Conservation (phyloP, 1,284 basidiomycete genomes). For the Athelia psychrophila region DNA sequence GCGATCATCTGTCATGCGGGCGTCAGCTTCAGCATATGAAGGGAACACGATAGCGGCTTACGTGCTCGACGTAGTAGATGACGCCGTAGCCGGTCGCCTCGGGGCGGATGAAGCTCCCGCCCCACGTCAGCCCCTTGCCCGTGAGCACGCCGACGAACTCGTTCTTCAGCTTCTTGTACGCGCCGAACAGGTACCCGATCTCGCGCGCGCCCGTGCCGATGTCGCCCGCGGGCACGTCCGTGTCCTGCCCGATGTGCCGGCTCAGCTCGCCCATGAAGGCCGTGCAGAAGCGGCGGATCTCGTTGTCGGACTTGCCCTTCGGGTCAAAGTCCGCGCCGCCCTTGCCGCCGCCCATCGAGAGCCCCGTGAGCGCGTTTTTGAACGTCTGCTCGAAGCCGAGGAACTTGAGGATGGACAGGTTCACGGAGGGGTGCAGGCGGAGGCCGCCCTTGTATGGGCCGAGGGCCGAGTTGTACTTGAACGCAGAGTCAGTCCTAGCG, state of each 20-base stretch:
- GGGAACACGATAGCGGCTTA: too few relatives aligned
- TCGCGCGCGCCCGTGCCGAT: constrained; percentile 71
- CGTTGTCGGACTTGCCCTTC: constrained; percentile 78
- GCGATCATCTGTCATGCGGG: constrained; percentile 53
- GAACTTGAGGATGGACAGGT: constrained; percentile 85
- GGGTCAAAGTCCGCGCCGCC: constrained; percentile 79
- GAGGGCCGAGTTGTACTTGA: constrained; percentile 77
- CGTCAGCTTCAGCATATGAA: too few relatives aligned
- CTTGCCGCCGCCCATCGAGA: constrained; percentile 76
- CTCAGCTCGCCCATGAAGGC: constrained; percentile 76
- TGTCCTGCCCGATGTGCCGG: constrained; percentile 71
- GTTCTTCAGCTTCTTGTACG: constrained; percentile 75
- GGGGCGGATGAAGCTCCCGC: constrained; percentile 72
- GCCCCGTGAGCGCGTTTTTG: constrained; percentile 82
- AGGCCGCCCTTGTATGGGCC: constrained; percentile 86
- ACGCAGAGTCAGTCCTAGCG: constrained; percentile 4
- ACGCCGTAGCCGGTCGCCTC: constrained; percentile 77
- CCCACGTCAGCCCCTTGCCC: constrained; percentile 75
- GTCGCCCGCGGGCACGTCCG: constrained; percentile 81
- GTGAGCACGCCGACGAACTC: constrained; percentile 79
- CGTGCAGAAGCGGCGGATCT: constrained; percentile 72
- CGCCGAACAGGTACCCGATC: constrained; percentile 71
- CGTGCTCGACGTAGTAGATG: constrained; percentile 77
- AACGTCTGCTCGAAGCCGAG: constrained; percentile 82
- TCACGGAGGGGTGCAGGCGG: constrained; percentile 79